phyloP scores from a whole-genome alignment of 1,284 basidiomycete genomes.

The Papiliotrema flavescens region DNA sequence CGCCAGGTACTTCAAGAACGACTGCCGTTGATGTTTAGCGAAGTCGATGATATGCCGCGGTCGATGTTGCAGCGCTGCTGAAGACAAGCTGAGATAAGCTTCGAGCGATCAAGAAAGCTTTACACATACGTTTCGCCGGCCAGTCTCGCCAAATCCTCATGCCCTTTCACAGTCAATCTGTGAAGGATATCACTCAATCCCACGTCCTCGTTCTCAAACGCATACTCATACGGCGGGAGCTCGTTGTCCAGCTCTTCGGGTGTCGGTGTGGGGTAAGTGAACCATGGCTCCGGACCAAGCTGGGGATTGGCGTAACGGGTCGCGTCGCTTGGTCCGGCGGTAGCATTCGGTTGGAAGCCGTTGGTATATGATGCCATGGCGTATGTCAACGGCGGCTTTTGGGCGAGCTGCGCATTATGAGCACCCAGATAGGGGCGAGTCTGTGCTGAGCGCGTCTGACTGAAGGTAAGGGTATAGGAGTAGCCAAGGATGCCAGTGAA shows the following conservation, averaged over 20 bases:
- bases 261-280: slow-evolving; percentile 38
- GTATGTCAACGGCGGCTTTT: background rate
- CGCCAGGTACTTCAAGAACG: slow-evolving; percentile 43
- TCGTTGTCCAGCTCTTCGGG: slow-evolving; percentile 38
- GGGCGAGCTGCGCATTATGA: background rate
- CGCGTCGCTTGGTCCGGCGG: slow-evolving; percentile 6
- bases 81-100: slow-evolving; percentile 2
- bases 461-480: background rate
- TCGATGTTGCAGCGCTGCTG: slow-evolving; percentile 27
- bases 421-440: background rate
- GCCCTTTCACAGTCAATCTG: slow-evolving; percentile 31
- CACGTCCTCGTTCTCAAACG: slow-evolving; percentile 35
- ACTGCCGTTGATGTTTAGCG: slow-evolving; percentile 40
- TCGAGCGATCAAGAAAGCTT: background rate
- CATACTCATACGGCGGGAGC: slow-evolving; percentile 31
- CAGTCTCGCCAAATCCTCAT: slow-evolving; percentile 33
- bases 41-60: slow-evolving; percentile 41
- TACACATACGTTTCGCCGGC: slow-evolving; percentile 34
- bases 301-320: slow-evolving; percentile 32
- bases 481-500: background rate
- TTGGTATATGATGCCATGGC: background rate
- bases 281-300: slow-evolving; percentile 37
- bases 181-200: slow-evolving; percentile 35
- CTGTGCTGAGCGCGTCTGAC: too few species aligned
- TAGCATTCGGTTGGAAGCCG: background rate